Base-by-base conservation (phyloP, 345 rosid genomes). In the Linum usitatissimum region DNA sequence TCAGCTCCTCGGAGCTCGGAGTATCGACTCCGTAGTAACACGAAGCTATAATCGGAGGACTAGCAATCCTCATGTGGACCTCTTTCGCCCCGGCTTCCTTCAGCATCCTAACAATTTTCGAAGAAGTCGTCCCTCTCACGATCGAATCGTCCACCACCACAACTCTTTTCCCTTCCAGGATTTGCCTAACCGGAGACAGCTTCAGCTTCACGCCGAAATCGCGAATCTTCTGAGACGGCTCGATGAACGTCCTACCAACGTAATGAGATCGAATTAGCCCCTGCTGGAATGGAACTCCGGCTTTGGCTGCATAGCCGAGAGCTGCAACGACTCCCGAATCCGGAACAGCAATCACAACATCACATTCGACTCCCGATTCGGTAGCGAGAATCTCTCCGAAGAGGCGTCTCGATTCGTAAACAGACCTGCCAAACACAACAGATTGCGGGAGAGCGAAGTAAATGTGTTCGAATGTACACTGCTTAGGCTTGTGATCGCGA, bases 241-340 rank as follows among this genome's bases (percentile, higher is more conserved):
- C 96, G 0, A 93, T 93, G 65, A 93, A 93, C 10, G 99, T 93
- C 73, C 96, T 86, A 6, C 99, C 97, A 0, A 90, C 96, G 73
- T 93, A 85, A 69, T 93, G 99, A 20, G 99, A 90, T 76, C 99
- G 82, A 6, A 93, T 90, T 67, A 90, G 20, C 3, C 99, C 99
- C 40, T 83, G 96, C 40, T 93, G 91, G 73, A 87, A 93, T 9
- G 94, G 73, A 0, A 87, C 97, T 6, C 97, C 94, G 0, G 90
- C 87, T 69, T 87, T 90, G 3, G 83, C 86, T 0, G 99, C 91
- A 56, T 90, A 90, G 9, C 97, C 99, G 0, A 87, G 84, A 10
- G 99, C 97, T 58, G 99, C 94, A 65, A 90, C 99, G 2, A 93
- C 96, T 0, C 99, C 99, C 5, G 99, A 90, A 76, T 93, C 99